phyloP scores from a whole-genome alignment of 192 early-diverging fungal species.

The Podila verticillata region DNA sequence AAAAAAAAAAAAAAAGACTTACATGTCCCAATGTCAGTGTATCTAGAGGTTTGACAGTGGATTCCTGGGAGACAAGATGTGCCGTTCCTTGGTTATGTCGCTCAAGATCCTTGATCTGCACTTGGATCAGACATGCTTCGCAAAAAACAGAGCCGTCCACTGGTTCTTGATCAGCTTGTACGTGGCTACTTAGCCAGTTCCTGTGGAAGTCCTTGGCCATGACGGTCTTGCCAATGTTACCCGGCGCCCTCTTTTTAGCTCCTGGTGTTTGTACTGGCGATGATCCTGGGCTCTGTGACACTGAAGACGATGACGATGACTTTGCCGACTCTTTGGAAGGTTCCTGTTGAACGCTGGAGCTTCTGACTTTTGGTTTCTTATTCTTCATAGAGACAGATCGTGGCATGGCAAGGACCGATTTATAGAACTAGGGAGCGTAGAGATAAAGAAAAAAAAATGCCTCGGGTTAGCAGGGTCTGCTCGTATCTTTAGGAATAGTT shows the following conservation, averaged over 20 bases:
- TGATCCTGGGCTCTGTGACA: too few relatives aligned
- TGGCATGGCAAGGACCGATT: slow-evolving; percentile 29
- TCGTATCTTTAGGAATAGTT: neutral
- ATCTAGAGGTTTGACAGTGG: slow-evolving; percentile 25
- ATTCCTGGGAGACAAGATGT: slow-evolving; percentile 43
- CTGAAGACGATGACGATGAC: neutral
- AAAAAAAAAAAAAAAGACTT: slow-evolving; percentile 6
- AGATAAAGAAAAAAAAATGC: neutral
- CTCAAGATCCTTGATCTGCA: slow-evolving; percentile 25
- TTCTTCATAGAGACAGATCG: neutral
- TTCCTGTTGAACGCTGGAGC: neutral
- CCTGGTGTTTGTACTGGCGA: neutral
- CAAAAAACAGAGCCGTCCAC: slow-evolving; percentile 25
- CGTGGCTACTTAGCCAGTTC: slow-evolving; percentile 13
- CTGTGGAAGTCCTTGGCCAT: slow-evolving; percentile 15
- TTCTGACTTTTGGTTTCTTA: neutral
- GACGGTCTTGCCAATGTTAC: neutral
- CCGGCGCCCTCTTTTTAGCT: neutral
- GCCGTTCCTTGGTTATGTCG: slow-evolving; percentile 29
- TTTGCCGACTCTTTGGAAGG: neutral
- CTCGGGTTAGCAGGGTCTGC: neutral
- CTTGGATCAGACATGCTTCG: slow-evolving; percentile 34
- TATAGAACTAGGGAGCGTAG: slow-evolving; percentile 25
- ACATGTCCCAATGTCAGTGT: slow-evolving; percentile 36
- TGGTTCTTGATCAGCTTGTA: neutral